phyloP scores from a whole-genome alignment of 768 basidiomycete species.

The Mycena indigotica region DNA sequence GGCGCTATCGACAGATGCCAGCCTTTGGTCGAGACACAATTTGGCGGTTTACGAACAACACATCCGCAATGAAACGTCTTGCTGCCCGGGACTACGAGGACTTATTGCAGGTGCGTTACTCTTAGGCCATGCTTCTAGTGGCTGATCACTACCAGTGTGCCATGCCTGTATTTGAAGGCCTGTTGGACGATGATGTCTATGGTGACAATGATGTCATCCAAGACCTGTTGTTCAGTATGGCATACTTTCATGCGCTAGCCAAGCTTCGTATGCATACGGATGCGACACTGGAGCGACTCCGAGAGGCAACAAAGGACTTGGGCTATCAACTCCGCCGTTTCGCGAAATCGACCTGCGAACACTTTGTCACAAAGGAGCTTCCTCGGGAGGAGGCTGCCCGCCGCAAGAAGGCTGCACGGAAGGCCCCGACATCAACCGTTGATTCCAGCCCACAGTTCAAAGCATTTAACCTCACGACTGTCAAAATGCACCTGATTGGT shows the following conservation, averaged over 20 bases:
- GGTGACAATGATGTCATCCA: background rate
- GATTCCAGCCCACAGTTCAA: no score
- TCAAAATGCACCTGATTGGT: no score
- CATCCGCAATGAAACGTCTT: background rate
- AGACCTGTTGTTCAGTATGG: background rate
- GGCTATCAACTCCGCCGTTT: no score
- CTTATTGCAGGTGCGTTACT: background rate
- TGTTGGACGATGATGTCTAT: background rate
- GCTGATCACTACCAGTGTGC: background rate
- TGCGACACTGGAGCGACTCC: no score
- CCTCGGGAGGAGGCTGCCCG: no score
- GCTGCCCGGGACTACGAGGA: background rate
- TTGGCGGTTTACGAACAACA: background rate
- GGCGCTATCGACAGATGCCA: background rate
- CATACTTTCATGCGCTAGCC: background rate
- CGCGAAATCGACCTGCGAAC: no score
- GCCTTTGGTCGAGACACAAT: background rate
- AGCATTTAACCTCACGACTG: no score
- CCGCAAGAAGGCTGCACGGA: no score
- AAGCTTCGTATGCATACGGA: background rate
- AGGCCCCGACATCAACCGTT: no score
- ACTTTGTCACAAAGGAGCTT: no score
- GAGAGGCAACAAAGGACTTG: no score
- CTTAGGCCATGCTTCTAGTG: background rate
- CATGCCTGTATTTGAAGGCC: background rate